phyloP scores from a whole-genome alignment of 805 yeast species.

The Candida michaelii region DNA sequence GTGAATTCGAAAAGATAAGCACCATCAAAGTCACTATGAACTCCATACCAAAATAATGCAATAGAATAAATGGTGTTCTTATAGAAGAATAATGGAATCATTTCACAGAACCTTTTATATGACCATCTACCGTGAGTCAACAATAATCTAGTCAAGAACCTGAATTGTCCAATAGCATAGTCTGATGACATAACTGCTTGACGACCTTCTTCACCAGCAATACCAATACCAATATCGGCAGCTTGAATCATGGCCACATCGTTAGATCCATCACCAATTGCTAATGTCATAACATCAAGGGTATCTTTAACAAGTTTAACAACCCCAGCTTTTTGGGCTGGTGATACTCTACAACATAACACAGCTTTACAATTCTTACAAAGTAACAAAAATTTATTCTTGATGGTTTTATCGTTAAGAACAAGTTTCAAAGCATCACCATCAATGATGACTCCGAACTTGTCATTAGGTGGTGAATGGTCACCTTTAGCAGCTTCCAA shows the following conservation, averaged over 20 bases:
- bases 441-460: conserved; percentile 71
- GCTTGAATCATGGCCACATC: conserved; percentile 92
- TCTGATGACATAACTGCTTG: conserved; percentile 89
- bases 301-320: conserved; percentile 74
- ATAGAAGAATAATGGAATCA: conserved; percentile 80
- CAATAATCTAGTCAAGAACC: conserved; percentile 64
- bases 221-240: conserved; percentile 86
- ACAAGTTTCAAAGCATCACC: conserved; percentile 69
- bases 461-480: conserved; percentile 68
- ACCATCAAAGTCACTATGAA: conserved; percentile 74
- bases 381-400: conserved; percentile 61
- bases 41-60: conserved; percentile 79
- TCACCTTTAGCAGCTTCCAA: conserved; percentile 49
- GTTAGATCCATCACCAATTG: conserved; percentile 87
- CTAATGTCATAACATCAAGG: conserved; percentile 78
- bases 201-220: conserved; percentile 89
- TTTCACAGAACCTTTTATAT: conserved; percentile 75
- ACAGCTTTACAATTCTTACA: conserved; percentile 83
- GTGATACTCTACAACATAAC: conserved; percentile 84
- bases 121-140: conserved; percentile 88
- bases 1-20: conserved; percentile 77
- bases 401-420: conserved; percentile 35
- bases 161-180: conserved; percentile 81
- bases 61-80: conserved; percentile 75
- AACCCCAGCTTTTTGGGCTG: conserved; percentile 84